A percentile compares a stretch with the other conserved stretches of the same genome.
Evolutionary conservation across 352 stramenopile species (phyloP).

Genomic region (Phytophthora macrochlamydospora): DNA sequence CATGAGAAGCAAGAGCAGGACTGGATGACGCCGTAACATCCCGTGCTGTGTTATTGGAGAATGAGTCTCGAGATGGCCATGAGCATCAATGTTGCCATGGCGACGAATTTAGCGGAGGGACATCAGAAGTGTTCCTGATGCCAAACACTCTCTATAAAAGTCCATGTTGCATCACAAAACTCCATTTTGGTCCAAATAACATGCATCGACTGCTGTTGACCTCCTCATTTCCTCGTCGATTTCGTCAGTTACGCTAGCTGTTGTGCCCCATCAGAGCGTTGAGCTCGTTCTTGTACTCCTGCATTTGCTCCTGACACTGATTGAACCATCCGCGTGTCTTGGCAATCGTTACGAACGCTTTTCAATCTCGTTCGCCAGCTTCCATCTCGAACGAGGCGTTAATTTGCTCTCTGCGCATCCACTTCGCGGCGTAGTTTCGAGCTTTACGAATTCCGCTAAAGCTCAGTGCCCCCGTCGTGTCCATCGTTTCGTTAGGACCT

Average conservation of each 20-base stretch:
- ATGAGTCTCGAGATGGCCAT: no score
- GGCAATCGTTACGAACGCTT: neutral
- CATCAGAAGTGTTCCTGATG: no score
- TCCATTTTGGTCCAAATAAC: no score
- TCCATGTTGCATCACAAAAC: no score
- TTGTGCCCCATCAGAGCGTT: neutral
- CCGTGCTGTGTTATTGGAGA: no score
- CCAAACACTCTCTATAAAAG: no score
- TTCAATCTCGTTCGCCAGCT: neutral
- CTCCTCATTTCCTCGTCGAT: no score
- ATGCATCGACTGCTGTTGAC: no score
- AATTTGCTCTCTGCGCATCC: neutral
- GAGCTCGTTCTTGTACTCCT: neutral
- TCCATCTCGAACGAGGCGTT: neutral
- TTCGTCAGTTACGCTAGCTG: no score
- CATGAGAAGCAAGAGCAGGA: constrained; percentile 1
- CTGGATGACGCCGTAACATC: no score
- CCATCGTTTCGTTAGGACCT: constrained; percentile 2
- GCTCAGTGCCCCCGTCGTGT: neutral
- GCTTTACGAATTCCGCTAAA: neutral
- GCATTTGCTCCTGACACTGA: neutral
- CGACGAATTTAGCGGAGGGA: no score
- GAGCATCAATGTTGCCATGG: no score
- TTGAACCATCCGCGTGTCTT: neutral
- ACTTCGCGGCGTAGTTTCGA: neutral